phyloP scores from a whole-genome alignment of 2,329 filamentous ascomycete genomes.

The Juglanconis oblonga region DNA sequence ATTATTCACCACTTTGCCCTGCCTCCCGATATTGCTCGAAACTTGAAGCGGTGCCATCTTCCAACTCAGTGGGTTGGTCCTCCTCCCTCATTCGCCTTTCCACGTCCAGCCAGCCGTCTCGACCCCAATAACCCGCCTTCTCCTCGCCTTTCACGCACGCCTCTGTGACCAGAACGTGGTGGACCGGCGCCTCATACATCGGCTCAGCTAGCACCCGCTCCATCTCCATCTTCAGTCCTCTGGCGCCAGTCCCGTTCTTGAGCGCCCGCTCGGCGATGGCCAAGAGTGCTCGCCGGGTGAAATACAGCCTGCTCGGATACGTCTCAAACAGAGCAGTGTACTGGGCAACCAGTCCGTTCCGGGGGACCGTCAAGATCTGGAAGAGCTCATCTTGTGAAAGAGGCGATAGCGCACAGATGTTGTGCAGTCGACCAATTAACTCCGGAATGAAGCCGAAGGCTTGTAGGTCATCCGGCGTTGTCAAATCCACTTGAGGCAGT shows the following conservation, averaged over 20 bases:
- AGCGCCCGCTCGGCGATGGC: constrained; percentile 71
- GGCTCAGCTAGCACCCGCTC: constrained; percentile 74
- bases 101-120: constrained; percentile 67
- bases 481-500: constrained; percentile 57
- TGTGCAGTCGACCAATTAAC: constrained; percentile 91
- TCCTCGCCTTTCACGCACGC: constrained; percentile 62
- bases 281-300: constrained; percentile 78
- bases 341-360: constrained; percentile 83
- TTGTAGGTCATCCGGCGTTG: constrained; percentile 74
- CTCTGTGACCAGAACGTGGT: constrained; percentile 73
- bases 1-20: constrained; percentile 31
- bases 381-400: constrained; percentile 68
- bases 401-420: constrained; percentile 80
- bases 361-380: constrained; percentile 87
- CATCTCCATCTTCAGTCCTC: constrained; percentile 77
- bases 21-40: constrained; percentile 30
- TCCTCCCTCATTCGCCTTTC: constrained; percentile 67
- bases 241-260: constrained; percentile 67
- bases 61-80: constrained; percentile 32
- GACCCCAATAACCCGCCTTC: constrained; percentile 61
- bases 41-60: constrained; percentile 11
- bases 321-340: constrained; percentile 84
- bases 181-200: constrained; percentile 77
- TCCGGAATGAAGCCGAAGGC: constrained; percentile 90
- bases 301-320: constrained; percentile 74